Percentiles rank a stretch among this genome's conserved stretches.
Conservation (phyloP, 768 basidiomycete genomes). For the Cystobasidium onofrii region DNA sequence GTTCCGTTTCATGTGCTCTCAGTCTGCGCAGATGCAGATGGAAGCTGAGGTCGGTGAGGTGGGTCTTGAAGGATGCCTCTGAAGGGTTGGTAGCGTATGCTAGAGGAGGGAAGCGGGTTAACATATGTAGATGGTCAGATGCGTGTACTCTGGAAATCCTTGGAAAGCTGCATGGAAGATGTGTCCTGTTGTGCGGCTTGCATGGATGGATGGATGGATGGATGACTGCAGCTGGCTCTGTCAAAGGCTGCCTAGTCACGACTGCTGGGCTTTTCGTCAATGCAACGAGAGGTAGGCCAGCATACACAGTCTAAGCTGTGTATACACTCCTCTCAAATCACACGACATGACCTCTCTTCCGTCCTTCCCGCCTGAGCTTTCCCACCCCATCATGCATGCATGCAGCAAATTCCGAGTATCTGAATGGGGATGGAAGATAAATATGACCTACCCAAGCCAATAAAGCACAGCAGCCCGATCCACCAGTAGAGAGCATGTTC, state of each 20-base stretch:
- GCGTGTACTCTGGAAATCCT: background rate
- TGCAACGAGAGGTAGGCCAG: background rate
- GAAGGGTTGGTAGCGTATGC: slow-evolving; percentile 92
- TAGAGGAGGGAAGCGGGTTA: slow-evolving; percentile 47
- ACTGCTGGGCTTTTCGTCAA: background rate
- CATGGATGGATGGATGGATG: background rate
- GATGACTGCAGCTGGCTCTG: background rate
- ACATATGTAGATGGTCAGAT: background rate
- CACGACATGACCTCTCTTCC: background rate
- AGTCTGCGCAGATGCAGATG: slow-evolving; percentile 83
- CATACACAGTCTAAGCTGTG: background rate
- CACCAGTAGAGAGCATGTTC: slow-evolving; percentile 12
- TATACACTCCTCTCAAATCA: too few species aligned
- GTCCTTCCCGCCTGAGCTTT: background rate
- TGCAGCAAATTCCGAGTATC: background rate
- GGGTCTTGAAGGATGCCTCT: slow-evolving; percentile 84
- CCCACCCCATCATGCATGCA: background rate
- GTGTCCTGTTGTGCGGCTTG: background rate
- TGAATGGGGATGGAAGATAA: background rate
- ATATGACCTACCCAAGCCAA: background rate
- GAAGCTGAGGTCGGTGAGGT: slow-evolving; percentile 95
- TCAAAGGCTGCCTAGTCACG: too few species aligned
- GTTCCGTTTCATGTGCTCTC: slow-evolving; percentile 52
- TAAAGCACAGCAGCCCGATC: background rate
- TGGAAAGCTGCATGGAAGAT: background rate